Conservation (phyloP, 1,139 yeast genomes). For the Suhomyces panamericanus region DNA sequence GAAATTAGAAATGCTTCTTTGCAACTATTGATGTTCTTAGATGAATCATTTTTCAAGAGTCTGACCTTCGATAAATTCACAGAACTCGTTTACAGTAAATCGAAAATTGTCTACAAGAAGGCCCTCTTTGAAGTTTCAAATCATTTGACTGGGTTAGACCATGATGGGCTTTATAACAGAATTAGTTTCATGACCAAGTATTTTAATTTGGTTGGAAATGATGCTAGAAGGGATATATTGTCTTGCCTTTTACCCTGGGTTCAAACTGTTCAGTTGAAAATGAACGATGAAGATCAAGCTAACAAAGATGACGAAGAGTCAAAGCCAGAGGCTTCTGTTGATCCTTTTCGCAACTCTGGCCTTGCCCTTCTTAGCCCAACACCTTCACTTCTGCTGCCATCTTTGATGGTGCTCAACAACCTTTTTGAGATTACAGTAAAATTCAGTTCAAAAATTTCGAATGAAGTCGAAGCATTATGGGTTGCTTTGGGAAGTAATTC, state of each 20-base stretch:
- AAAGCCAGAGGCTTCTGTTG: not conserved
- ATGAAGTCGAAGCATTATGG: conserved; percentile 94
- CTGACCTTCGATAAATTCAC: conserved; percentile 41
- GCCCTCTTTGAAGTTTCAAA: conserved; percentile 71
- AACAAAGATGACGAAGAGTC: conserved; percentile 29
- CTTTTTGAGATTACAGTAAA: conserved; percentile 81
- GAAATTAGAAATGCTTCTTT: conserved; percentile 66
- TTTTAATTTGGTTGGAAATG: conserved; percentile 59
- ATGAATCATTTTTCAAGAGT: conserved; percentile 50
- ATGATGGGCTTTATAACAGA: conserved; percentile 58
- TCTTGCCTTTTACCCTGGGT: conserved; percentile 90
- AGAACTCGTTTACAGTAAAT: conserved; percentile 63
- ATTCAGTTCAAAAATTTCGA: conserved; percentile 70
- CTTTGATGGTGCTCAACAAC: conserved; percentile 79
- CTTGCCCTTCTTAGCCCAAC: not conserved
- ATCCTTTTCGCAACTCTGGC: not conserved
- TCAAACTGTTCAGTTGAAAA: conserved; percentile 67
- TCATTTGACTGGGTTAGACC: conserved; percentile 57
- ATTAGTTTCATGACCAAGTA: conserved; percentile 74
- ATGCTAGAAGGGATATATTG: conserved; percentile 69
- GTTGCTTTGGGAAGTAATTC: conserved; percentile 77
- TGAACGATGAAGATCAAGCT: conserved; percentile 21
- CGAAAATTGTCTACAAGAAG: conserved; percentile 74
- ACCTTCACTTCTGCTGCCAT: conserved; percentile 29
- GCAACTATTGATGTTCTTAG: conserved; percentile 55